Evolutionary conservation across 805 yeast species (phyloP).

Genomic region (Candida loeiensis): DNA sequence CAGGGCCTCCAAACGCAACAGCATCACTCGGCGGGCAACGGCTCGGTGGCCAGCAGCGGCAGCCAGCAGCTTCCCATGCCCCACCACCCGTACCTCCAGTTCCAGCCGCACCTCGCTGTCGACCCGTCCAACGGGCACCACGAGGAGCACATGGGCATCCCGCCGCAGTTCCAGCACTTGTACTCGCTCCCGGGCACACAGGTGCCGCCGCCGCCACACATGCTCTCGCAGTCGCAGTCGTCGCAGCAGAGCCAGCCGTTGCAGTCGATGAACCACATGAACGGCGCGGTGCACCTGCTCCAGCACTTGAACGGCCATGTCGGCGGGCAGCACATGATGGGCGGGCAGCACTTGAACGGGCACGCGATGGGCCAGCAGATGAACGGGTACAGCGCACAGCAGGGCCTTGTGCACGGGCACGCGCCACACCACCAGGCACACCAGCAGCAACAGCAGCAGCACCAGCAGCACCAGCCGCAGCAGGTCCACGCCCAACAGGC

Average conservation of each 20-base stretch:
- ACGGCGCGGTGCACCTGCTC: conserved; percentile 8
- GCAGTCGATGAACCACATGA: conserved; percentile 7
- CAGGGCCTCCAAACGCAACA: conserved; percentile 8
- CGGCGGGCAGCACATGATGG: conserved; percentile 5
- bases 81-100: conserved; percentile 11
- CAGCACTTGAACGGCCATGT: conserved; percentile 10
- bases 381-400: conserved; percentile 3
- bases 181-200: conserved; percentile 9
- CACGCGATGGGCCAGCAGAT: conserved; percentile 7
- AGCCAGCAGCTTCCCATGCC: conserved; percentile 8
- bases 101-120: conserved; percentile 10
- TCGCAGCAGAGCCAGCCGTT: conserved; percentile 4
- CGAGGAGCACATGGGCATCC: conserved; percentile 9
- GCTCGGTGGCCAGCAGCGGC: neutral
- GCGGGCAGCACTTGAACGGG: conserved; percentile 9
- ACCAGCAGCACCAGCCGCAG: conserved; percentile 10
- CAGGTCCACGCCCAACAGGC: conserved; percentile 10
- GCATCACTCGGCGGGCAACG: conserved; percentile 9
- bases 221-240: conserved; percentile 1
- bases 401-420: conserved; percentile 7
- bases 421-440: conserved; percentile 6
- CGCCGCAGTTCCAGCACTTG: conserved; percentile 11
- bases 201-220: conserved; percentile 6
- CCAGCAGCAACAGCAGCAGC: conserved; percentile 12
- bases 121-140: conserved; percentile 7